phyloP scores from a whole-genome alignment of 1,284 basidiomycete species.

The Amylostereum areolatum region DNA sequence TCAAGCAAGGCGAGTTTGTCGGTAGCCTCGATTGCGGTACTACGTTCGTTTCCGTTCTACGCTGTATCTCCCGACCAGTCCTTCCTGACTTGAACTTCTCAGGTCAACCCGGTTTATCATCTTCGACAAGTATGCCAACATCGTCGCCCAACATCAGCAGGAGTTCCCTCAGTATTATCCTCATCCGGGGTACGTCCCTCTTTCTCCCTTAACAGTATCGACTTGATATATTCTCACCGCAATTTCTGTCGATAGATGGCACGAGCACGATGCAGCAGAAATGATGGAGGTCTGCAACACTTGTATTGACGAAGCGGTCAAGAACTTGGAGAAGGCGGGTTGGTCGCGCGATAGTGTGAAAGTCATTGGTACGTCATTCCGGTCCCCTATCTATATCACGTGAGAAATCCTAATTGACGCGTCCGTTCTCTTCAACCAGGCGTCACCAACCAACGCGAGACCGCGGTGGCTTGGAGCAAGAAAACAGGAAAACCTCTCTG shows the following conservation, averaged over 20 bases:
- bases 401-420: conserved; percentile 3
- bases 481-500: conserved; percentile 85
- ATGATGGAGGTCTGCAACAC: conserved; percentile 74
- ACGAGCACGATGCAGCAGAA: conserved; percentile 89
- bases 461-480: conserved; percentile 91
- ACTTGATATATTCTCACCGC: conserved; percentile 3
- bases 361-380: conserved; percentile 71
- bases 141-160: conserved; percentile 82
- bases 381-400: not conserved
- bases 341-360: conserved; percentile 80
- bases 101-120: conserved; percentile 94
- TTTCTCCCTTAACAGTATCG: not conserved
- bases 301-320: conserved; percentile 74
- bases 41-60: conserved; percentile 52
- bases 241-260: conserved; percentile 59
- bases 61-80: not conserved
- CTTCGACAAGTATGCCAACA: conserved; percentile 86
- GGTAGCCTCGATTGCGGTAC: conserved; percentile 91
- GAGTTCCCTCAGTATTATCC: conserved; percentile 93
- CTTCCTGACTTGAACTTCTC: conserved; percentile 8
- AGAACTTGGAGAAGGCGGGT: conserved; percentile 69
- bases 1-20: conserved; percentile 72
- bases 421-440: conserved; percentile 38
- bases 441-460: conserved; percentile 98
- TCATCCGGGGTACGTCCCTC: conserved; percentile 63